phyloP scores from a whole-genome alignment of 2,329 filamentous ascomycete species.

The Penicillium sclerotigenum region DNA sequence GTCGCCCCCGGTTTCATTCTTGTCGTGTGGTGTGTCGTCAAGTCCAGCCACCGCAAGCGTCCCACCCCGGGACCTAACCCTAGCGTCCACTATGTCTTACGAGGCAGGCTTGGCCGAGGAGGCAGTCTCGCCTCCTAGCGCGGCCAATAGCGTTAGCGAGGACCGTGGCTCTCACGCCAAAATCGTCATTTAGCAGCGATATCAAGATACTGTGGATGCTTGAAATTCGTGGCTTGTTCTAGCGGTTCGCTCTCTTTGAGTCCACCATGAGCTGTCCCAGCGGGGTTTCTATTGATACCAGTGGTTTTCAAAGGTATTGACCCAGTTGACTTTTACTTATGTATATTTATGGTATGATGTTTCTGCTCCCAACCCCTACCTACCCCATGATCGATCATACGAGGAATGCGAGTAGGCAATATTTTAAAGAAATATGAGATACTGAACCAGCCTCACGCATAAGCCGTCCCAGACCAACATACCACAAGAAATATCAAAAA shows the following conservation, averaged over 20 bases:
- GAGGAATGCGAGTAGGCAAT: background rate
- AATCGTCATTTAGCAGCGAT: background rate
- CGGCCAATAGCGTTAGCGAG: background rate
- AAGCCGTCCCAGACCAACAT: background rate
- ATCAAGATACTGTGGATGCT: background rate
- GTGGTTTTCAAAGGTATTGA: background rate
- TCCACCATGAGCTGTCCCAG: background rate
- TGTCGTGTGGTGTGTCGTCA: slow-evolving; percentile 15
- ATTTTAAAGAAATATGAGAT: background rate
- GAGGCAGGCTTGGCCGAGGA: slow-evolving; percentile 17
- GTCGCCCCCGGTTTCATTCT: slow-evolving; percentile 6
- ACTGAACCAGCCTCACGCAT: background rate
- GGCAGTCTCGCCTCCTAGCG: slow-evolving; percentile 1
- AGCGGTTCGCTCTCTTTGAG: background rate
- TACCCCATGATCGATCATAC: background rate
- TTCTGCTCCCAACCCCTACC: background rate
- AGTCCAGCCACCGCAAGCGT: slow-evolving; percentile 13
- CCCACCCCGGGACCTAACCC: slow-evolving; percentile 18
- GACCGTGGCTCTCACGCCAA: background rate
- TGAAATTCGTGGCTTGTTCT: background rate
- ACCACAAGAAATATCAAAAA: background rate
- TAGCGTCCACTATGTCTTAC: slow-evolving; percentile 21
- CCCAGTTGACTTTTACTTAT: background rate
- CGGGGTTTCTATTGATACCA: background rate
- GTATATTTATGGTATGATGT: slow-evolving; percentile 3